Conservation (phyloP, 805 yeast genomes). For the Millerozyma acaciae region DNA sequence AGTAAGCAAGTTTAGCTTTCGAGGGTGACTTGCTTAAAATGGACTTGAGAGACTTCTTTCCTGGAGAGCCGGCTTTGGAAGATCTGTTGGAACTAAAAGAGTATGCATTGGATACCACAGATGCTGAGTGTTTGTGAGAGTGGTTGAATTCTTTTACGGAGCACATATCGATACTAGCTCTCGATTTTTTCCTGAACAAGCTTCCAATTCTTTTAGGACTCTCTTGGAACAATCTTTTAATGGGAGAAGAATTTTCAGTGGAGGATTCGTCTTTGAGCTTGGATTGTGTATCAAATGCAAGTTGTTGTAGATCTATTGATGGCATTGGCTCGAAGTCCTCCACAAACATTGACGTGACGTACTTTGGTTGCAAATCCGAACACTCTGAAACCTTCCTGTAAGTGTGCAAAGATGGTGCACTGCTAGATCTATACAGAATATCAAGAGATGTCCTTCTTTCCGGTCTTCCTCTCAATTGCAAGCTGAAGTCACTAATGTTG, state of each 20-base stretch:
- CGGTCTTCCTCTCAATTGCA: conserved; percentile 2
- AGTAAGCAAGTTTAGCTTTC: background rate
- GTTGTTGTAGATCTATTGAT: too few species aligned
- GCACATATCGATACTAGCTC: conserved; percentile 4
- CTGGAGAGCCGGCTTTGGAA: conserved; percentile 29
- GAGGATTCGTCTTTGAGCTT: too few species aligned
- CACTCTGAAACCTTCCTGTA: conserved; percentile 21
- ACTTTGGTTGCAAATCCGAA: conserved; percentile 12
- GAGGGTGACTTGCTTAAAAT: conserved; percentile 3
- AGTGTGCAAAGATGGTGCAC: conserved; percentile 42
- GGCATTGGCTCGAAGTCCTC: conserved; percentile 4
- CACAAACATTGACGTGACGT: conserved; percentile 11
- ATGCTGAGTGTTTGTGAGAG: conserved; percentile 24
- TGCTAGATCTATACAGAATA: conserved; percentile 24
- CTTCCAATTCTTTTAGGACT: conserved; percentile 26
- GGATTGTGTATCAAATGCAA: too few species aligned
- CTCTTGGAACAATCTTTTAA: conserved; percentile 26
- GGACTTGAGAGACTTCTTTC: conserved; percentile 22
- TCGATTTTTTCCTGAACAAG: conserved; percentile 14
- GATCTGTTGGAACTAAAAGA: conserved; percentile 26
- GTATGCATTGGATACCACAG: conserved; percentile 22
- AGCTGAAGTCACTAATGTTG: conserved; percentile 22
- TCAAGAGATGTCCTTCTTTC: conserved; percentile 8
- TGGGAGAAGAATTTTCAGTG: conserved; percentile 26
- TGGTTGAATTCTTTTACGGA: conserved; percentile 1